Base-by-base conservation (phyloP, 2,329 filamentous ascomycete genomes). In the Trichoderma endophyticum region DNA sequence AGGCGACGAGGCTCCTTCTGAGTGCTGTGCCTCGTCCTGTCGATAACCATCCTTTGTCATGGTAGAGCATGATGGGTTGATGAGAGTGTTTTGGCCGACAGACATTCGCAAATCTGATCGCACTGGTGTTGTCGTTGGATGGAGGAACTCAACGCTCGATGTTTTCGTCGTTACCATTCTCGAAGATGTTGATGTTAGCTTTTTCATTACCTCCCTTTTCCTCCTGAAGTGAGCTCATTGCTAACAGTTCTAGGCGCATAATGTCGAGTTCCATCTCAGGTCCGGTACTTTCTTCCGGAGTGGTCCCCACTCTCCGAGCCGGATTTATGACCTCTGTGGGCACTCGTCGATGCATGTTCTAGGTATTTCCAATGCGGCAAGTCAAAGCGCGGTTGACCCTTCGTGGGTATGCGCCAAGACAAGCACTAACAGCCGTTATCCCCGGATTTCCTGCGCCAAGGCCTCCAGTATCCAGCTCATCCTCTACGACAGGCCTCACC, bases 61-160 rank as follows among this genome's bases (percentile, higher is more conserved):
- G 89, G 85, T 88, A 85, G 88, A 89, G 84, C 86, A 90, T 86
- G 89, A 96, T 93, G 95, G 93, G 79, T 87, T 98, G 86, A 94
- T 98, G 91, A 94, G 96, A 86, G 91, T 99, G 85, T 98, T 99
- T 85, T 99, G 96, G 96, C 97, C 96, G 78, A 92, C 92, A 79
- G 95, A 97, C 83, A 90, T 93, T 78, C 87, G 89, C 70, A 88
- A 86, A 81, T 92, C 91, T 70, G 88, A 90, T 76, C 86, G 89
- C 71, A 89, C 93, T 56, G 96, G 95, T 59, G 93, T 98, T 73
- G 90, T 99, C 75, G 93, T 99, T 61, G 96, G 96, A 78, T 99
- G 95, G 94, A 90, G 92, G 78, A 99, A 99, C 82, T 98, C 95
- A 48, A 91, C 92, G 62, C 85, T 94, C 67, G 96, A 99, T 82